Evolutionary conservation across 2,329 filamentous ascomycete genomes (phyloP).

Genomic region (Lachnellula arida): DNA sequence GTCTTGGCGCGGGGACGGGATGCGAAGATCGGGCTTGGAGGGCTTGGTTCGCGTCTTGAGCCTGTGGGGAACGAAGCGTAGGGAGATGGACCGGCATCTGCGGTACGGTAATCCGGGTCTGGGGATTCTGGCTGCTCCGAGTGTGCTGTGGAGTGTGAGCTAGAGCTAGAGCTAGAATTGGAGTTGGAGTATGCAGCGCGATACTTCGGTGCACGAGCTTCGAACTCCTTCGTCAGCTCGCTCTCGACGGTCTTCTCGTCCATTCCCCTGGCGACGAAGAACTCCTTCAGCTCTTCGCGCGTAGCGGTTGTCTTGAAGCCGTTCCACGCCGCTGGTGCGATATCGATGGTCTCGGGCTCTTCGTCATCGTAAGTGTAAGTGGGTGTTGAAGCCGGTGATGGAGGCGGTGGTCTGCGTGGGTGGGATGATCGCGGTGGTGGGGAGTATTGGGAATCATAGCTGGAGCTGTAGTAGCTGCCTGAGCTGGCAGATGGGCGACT

Average conservation of each 20-base stretch:
- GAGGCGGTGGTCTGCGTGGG: neutral
- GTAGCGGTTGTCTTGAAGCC: neutral
- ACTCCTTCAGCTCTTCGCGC: neutral
- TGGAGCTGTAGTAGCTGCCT: neutral
- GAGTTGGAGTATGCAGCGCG: neutral
- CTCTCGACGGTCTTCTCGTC: neutral
- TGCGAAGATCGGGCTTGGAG: too few relatives aligned
- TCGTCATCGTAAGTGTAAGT: slow-evolving; percentile 11
- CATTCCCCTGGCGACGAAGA: neutral
- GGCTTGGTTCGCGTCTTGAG: too few relatives aligned
- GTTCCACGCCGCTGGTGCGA: slow-evolving; percentile 7
- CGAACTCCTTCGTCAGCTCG: slow-evolving; percentile 6
- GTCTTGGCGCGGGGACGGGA: too few relatives aligned
- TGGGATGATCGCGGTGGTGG: neutral
- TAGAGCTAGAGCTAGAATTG: neutral
- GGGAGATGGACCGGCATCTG: too few relatives aligned
- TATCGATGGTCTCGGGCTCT: slow-evolving; percentile 7
- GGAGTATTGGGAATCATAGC: neutral
- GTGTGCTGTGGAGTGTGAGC: neutral
- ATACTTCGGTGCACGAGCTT: slow-evolving; percentile 1
- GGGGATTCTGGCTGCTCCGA: neutral
- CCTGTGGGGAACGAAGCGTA: too few relatives aligned
- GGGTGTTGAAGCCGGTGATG: neutral
- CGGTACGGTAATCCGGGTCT: too few relatives aligned
- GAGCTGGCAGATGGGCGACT: neutral